These are phyloP conservation scores for Epichloe sibirici DNA, from an alignment of 2,329 filamentous ascomycete genomes.

Conservation along the genomic window DNA sequence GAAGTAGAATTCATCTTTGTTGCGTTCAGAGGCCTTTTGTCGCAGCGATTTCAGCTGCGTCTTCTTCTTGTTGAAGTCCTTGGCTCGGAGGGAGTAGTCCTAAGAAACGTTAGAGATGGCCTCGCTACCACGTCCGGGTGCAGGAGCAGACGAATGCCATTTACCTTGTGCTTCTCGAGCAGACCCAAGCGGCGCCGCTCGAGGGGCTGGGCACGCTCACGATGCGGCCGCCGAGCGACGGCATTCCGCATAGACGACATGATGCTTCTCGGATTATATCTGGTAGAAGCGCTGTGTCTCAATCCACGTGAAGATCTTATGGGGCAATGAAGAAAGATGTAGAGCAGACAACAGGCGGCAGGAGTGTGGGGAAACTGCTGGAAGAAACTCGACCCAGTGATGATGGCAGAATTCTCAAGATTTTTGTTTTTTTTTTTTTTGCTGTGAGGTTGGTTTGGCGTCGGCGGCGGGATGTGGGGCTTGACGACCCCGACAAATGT, in stretches of 20 bases:
- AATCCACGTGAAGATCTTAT: too few relatives aligned
- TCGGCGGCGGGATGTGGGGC: not conserved
- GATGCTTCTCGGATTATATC: not conserved
- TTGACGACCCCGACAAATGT: not conserved
- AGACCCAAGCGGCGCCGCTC: constrained; percentile 80
- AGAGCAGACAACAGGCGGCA: too few relatives aligned
- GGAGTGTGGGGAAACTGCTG: not conserved
- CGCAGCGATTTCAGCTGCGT: constrained; percentile 44
- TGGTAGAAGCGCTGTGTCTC: not conserved
- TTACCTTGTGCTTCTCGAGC: constrained; percentile 86
- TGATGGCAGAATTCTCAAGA: constrained; percentile 23
- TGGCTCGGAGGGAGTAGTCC: constrained; percentile 54
- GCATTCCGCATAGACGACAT: constrained; percentile 52
- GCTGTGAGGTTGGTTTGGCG: constrained; percentile 18
- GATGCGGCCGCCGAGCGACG: constrained; percentile 72
- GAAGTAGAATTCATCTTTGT: constrained; percentile 64
- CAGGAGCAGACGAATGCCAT: constrained; percentile 1
- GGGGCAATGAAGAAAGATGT: too few relatives aligned
- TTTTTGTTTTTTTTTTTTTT: constrained; percentile 16
- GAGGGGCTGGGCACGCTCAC: constrained; percentile 76
- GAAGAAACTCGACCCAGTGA: not conserved
- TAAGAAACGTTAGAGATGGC: constrained; percentile 11
- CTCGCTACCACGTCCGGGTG: not conserved
- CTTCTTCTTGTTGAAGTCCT: constrained; percentile 57
- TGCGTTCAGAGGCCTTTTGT: constrained; percentile 50